phyloP scores from a whole-genome alignment of 371 early-diverging fungal genomes.

The Rhizopus sp. region DNA sequence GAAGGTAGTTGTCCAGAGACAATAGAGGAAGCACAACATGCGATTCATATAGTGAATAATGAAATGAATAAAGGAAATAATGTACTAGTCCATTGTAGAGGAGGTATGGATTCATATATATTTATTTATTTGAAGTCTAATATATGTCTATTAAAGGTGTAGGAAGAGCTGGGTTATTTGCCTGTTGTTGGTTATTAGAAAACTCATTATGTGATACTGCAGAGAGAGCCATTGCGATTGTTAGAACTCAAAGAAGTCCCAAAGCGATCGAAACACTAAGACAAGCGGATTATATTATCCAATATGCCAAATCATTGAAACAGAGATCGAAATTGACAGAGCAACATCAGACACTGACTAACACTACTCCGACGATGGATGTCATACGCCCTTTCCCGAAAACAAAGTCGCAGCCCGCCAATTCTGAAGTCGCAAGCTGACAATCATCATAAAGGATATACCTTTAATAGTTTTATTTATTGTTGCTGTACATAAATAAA shows the following conservation, averaged over 20 bases:
- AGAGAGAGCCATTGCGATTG: constrained; percentile 54
- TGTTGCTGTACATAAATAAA: neutral
- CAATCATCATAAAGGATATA: no score
- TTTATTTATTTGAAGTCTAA: neutral
- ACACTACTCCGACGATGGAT: no score
- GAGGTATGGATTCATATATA: constrained; percentile 52
- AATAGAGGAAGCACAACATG: constrained; percentile 58
- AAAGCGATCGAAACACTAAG: constrained; percentile 72
- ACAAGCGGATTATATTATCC: constrained; percentile 67
- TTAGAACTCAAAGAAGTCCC: constrained; percentile 58
- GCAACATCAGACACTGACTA: no score
- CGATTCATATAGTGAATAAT: constrained; percentile 56
- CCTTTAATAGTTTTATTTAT: no score
- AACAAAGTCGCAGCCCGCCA: no score
- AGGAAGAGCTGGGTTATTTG: constrained; percentile 78
- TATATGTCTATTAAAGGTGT: constrained; percentile 49
- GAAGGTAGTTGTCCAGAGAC: constrained; percentile 76
- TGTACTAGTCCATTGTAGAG: constrained; percentile 78
- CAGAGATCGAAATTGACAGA: constrained; percentile 6
- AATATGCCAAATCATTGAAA: constrained; percentile 43
- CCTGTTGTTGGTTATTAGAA: constrained; percentile 74
- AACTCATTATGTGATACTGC: constrained; percentile 51
- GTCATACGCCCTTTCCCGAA: no score
- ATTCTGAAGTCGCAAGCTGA: no score
- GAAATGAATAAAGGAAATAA: constrained; percentile 55